phyloP scores from a whole-genome alignment of 768 basidiomycete species.

The Bullera alba region DNA sequence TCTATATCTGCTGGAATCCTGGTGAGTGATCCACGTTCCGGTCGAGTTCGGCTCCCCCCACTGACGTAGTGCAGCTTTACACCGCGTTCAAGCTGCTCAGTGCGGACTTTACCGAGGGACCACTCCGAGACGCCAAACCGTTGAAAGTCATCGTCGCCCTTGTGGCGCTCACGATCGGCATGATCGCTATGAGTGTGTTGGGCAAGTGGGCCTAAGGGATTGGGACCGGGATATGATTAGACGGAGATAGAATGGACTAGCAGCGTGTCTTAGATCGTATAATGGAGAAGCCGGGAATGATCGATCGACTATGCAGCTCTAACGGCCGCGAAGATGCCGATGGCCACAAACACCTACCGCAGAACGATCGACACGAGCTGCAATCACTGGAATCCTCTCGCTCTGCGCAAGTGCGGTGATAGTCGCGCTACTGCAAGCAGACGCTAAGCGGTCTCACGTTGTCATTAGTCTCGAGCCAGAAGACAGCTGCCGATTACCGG shows the following conservation, averaged over 20 bases:
- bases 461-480: too few species aligned
- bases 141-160: slow-evolving; percentile 27
- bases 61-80: slow-evolving; percentile 18
- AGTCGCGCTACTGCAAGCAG: too few species aligned
- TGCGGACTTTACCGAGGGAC: slow-evolving; percentile 31
- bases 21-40: background rate
- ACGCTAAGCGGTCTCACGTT: too few species aligned
- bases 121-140: slow-evolving; percentile 16
- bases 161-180: slow-evolving; percentile 18
- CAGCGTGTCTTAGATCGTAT: too few species aligned
- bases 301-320: too few species aligned
- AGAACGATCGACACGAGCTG: too few species aligned
- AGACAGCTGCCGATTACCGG: too few species aligned
- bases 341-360: too few species aligned
- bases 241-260: background rate
- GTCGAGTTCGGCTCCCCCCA: background rate
- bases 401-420: too few species aligned
- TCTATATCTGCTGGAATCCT: slow-evolving; percentile 41
- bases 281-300: too few species aligned
- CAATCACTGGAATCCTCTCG: too few species aligned
- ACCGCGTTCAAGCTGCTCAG: slow-evolving; percentile 31
- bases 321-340: too few species aligned
- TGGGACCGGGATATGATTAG: background rate
- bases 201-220: slow-evolving; percentile 35
- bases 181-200: slow-evolving; percentile 38